Conservation (phyloP, 371 early-diverging fungal genomes). For the Mucor velutinosus region DNA sequence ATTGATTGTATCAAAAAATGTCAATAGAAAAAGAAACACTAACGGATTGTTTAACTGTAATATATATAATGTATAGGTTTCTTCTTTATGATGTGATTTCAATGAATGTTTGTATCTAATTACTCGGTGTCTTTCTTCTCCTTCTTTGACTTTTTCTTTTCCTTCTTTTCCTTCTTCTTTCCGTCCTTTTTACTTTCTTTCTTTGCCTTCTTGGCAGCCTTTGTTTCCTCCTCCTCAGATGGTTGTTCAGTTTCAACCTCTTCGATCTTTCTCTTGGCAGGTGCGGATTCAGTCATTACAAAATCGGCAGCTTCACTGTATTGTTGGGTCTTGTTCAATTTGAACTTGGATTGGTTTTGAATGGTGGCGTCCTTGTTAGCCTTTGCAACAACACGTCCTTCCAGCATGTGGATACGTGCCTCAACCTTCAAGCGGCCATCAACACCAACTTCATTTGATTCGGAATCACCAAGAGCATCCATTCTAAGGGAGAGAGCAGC, state of each 20-base stretch:
- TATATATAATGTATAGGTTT: too few relatives aligned
- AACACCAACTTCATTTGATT: conserved; percentile 81
- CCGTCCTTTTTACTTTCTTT: conserved; percentile 64
- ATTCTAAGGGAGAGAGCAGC: conserved; percentile 90
- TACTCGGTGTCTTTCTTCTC: conserved; percentile 8
- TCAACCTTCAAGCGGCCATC: conserved; percentile 87
- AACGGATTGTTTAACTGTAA: too few relatives aligned
- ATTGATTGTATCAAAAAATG: too few relatives aligned
- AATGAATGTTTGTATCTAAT: neutral
- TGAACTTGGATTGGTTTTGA: conserved; percentile 76
- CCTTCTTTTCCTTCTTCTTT: conserved; percentile 45
- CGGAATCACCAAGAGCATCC: conserved; percentile 94
- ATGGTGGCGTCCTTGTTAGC: conserved; percentile 58
- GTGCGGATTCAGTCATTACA: conserved; percentile 39
- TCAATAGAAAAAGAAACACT: too few relatives aligned
- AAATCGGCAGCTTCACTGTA: conserved; percentile 42
- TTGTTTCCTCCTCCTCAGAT: conserved; percentile 45
- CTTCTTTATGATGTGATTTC: too few relatives aligned
- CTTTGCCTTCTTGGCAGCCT: conserved; percentile 52
- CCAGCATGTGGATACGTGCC: conserved; percentile 84
- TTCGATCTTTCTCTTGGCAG: conserved; percentile 49
- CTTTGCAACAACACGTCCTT: conserved; percentile 59
- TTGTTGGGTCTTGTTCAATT: conserved; percentile 50
- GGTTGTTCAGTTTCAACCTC: conserved; percentile 45
- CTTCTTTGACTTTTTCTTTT: conserved; percentile 56